Base-by-base conservation (phyloP, 352 stramenopile species). In the Aphanomyces invadans region DNA sequence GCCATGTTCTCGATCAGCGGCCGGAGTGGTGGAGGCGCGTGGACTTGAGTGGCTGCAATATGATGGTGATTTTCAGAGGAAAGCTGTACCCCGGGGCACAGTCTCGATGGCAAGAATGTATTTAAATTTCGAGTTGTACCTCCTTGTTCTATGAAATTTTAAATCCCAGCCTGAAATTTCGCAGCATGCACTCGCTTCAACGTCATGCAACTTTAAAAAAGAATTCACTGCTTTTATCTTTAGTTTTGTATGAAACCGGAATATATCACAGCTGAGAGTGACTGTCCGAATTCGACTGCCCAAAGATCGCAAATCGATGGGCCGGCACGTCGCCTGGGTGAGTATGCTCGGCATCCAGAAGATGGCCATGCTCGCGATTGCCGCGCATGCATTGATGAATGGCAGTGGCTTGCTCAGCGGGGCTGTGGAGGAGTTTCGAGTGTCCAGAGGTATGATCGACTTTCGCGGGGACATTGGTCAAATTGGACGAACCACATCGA, bases 1-100 rank as follows among this genome's bases (percentile, higher is more conserved):
- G 74, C 83, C 64, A 55, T 80, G 21, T 29, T 57, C 12, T 36
- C 19, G 15, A 29, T n/a, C 46, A 21, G n/a, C 21, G 59, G 21
- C 46, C 3, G 15, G 23, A 7, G 54, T 48, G 4, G 56, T 17
- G 25, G 32, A 52, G 25, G 52, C 19, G n/a, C n/a, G n/a, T n/a
- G 23, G 38, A 39, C 32, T 49, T 67, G 45, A 59, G 49, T 59
- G 45, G 60, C 45, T 62, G 19, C 17, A 19, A n/a, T 45, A n/a
- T 28, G 23, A 51, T 62, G 36, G 25, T 23, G 10, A 32, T 53
- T 42, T 42, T 7, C 15, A 15, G 36, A 42, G 44, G 44, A 4
- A 21, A 52, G 9, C 4, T 25, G 56, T 49, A 28, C 56, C 56
- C 56, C 56, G 56, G 56, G 56, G 56, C 29, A 51, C 54, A 32